Base-by-base conservation (phyloP, 805 yeast species). In the Schwanniomyces polymorphus region DNA sequence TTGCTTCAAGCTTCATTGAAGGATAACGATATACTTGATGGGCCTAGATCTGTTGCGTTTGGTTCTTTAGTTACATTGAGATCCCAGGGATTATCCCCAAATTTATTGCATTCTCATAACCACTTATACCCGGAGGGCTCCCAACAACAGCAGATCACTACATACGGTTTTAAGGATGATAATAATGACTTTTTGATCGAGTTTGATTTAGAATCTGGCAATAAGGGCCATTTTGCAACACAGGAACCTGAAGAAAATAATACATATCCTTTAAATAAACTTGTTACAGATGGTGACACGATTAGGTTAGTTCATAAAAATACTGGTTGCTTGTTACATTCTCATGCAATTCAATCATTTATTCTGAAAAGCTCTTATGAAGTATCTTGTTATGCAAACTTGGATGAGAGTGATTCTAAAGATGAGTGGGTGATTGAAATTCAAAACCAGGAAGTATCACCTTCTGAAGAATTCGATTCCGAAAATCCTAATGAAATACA, bases 381-480 rank as follows among this genome's bases (percentile, higher is more conserved):
- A 72, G 97, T 89, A 12, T 81, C 97, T 9, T 88, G 97, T 60
- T 90, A 90, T 61, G 96, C 97, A 47, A 80, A 81, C 52, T 75
- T 78, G 41, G 73, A 78, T 0, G 63, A 82, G 50, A 92, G 94
- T 50, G 98, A 92, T 59, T 65, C 65, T 4, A 87, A 88, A 60
- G 97, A 91, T 63, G 85, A 94, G 66, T 94, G 99, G 99, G 71
- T 86, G 33, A 74, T 92, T 38, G 97, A 92, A 69, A 77, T 94
- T 54, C 87, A 82, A 46, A 80, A 81, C 41, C 92, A 87, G 62
- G 73, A 70, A 55, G 45, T 41, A 42, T 61, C 76, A 45, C 64
- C 80, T 12, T 55, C 74, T 49, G 45, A 65, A 7, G 76, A 76
- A 38, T 73, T 71, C 50, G 63, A 58, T 21, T 61, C 70, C 42